Percentiles rank a stretch among this genome's conserved stretches.
These are phyloP conservation scores for Tylopilus orsonianus DNA, from an alignment of 1,284 basidiomycete species.

Conservation along the genomic window DNA sequence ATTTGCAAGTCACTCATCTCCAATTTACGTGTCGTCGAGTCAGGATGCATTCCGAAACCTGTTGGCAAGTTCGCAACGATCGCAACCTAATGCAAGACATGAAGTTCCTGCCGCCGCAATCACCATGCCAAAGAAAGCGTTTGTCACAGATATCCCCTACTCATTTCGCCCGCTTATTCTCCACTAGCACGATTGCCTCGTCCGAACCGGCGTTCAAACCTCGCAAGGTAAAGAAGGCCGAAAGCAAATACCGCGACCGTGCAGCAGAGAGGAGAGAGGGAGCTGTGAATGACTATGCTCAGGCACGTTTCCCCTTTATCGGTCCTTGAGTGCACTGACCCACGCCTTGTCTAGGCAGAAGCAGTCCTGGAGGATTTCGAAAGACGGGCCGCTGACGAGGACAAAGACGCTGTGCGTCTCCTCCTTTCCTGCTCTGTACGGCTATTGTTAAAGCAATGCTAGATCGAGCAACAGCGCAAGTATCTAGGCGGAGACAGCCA, in stretches of 20 bases:
- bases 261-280: slow-evolving; percentile 67
- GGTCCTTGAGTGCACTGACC: not conserved
- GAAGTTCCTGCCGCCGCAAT: slow-evolving; percentile 5
- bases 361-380: slow-evolving; percentile 81
- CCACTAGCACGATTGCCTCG: slow-evolving; percentile 35
- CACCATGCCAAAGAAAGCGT: slow-evolving; percentile 20
- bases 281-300: slow-evolving; percentile 64
- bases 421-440: not conserved
- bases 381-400: slow-evolving; percentile 54
- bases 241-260: slow-evolving; percentile 63
- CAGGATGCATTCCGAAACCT: slow-evolving; percentile 44
- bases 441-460: slow-evolving; percentile 5
- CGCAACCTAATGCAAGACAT: slow-evolving; percentile 8
- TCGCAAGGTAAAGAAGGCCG: slow-evolving; percentile 66
- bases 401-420: slow-evolving; percentile 54
- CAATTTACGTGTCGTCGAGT: not conserved
- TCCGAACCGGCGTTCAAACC: slow-evolving; percentile 70
- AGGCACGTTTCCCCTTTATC: slow-evolving; percentile 39
- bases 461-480: slow-evolving; percentile 76
- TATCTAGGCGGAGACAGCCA: slow-evolving; percentile 88
- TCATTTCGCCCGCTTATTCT: not conserved
- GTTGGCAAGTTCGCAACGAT: slow-evolving; percentile 28
- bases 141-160: slow-evolving; percentile 13
- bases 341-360: slow-evolving; percentile 56
- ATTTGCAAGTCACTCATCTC: not conserved